Percentiles rank a stretch among this genome's conserved stretches.
phyloP scores from a whole-genome alignment of 2,329 filamentous ascomycete species.

The Diplodia intermedia region DNA sequence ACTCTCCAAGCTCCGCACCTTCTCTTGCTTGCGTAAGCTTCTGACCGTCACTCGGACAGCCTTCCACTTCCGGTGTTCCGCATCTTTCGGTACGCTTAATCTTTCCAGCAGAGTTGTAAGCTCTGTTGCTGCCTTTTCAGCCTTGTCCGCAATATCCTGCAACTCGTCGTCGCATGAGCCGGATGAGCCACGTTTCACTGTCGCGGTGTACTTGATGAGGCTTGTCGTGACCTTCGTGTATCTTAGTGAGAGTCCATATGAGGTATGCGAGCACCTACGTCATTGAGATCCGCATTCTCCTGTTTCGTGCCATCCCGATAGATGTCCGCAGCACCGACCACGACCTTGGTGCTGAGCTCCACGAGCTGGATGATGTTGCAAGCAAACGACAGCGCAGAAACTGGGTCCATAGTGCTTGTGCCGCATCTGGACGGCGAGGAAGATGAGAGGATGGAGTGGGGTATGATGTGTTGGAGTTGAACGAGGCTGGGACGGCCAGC shows the following conservation, averaged over 20 bases:
- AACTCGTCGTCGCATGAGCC: background rate
- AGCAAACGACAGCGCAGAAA: background rate
- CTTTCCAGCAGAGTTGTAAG: background rate
- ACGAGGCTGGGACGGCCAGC: background rate
- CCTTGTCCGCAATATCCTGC: background rate
- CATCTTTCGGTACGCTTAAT: background rate
- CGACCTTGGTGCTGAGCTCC: slow-evolving; percentile 4
- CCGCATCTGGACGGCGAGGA: background rate
- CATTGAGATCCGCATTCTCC: background rate
- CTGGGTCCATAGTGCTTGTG: background rate
- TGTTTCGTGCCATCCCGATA: background rate
- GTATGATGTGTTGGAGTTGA: background rate
- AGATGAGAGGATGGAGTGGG: background rate
- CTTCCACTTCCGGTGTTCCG: background rate
- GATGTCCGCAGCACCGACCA: background rate
- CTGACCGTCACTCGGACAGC: background rate
- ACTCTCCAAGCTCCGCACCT: background rate
- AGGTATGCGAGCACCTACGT: background rate
- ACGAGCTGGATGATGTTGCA: slow-evolving; percentile 2
- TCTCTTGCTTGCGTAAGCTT: background rate
- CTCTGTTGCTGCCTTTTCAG: background rate
- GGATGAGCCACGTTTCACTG: background rate
- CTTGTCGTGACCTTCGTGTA: background rate
- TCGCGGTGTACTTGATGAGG: background rate
- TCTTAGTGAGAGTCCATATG: background rate